Conservation (phyloP, 129 eudicot genomes). For the Arctium minus region DNA sequence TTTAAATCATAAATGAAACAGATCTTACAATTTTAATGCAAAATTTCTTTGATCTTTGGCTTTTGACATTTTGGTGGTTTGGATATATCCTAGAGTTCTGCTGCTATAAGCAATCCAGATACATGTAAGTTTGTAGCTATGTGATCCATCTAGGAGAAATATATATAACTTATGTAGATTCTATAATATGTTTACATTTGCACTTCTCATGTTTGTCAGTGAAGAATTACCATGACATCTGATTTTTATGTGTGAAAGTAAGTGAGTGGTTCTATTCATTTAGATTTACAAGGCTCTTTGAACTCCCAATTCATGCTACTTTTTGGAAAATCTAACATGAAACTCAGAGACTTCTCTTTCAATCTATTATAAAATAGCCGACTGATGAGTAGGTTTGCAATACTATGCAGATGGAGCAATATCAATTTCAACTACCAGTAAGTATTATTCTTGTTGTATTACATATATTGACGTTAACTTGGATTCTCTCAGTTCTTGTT, state of each 20-base stretch:
- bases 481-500: neutral
- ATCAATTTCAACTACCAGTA: conserved; percentile 81
- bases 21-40: neutral
- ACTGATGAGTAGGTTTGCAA: conserved; percentile 17
- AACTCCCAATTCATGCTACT: neutral
- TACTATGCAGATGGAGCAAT: conserved; percentile 82
- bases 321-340: neutral
- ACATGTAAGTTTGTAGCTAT: neutral
- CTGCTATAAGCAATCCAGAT: neutral
- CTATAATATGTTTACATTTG: neutral
- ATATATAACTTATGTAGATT: neutral
- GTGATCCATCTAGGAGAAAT: neutral
- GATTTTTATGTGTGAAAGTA: neutral
- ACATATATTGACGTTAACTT: neutral
- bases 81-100: neutral
- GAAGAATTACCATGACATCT: neutral
- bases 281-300: neutral
- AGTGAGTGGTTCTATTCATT: conserved; percentile 8
- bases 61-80: neutral
- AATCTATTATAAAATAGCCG: neutral
- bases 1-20: neutral
- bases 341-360: neutral
- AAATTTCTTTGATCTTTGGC: neutral
- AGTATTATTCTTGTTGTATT: conserved; percentile 28
- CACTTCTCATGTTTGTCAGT: neutral